Conservation (phyloP, 345 rosid species). For the Excoecaria agallocha region DNA sequence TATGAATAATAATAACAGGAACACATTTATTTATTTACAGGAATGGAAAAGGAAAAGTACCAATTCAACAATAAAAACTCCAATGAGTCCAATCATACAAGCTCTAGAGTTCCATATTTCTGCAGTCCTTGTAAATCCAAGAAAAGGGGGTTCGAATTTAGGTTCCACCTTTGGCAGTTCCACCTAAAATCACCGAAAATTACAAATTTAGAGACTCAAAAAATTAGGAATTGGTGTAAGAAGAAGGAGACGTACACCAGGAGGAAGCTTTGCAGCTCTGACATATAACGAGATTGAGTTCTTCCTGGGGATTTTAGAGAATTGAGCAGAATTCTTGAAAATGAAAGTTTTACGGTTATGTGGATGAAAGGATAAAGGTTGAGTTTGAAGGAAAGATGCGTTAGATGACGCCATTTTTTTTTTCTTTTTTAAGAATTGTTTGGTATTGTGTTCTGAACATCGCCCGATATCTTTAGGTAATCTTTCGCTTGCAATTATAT, state of each 20-base stretch:
- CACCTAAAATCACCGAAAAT: slow-evolving; percentile 33
- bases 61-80: slow-evolving; percentile 64
- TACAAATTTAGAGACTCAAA: background rate
- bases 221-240: background rate
- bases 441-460: too few species aligned
- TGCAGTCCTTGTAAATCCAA: slow-evolving; percentile 76
- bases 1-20: background rate
- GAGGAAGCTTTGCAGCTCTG: slow-evolving; percentile 61
- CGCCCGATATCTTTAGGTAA: too few species aligned
- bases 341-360: background rate
- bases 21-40: background rate
- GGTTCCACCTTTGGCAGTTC: slow-evolving; percentile 73
- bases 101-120: slow-evolving; percentile 94
- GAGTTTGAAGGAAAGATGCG: slow-evolving; percentile 1
- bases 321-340: background rate
- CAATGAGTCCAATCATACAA: slow-evolving; percentile 83
- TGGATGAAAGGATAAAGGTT: background rate
- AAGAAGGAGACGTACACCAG: slow-evolving; percentile 42
- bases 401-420: background rate
- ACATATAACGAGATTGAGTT: slow-evolving; percentile 30
- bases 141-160: slow-evolving; percentile 56
- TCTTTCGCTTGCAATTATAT: too few species aligned
- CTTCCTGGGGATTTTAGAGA: slow-evolving; percentile 24
- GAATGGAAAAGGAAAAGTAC: slow-evolving; percentile 23
- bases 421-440: too few species aligned